Base-by-base conservation (phyloP, 176 grass and related monocot species). In the Musa acuminata region DNA sequence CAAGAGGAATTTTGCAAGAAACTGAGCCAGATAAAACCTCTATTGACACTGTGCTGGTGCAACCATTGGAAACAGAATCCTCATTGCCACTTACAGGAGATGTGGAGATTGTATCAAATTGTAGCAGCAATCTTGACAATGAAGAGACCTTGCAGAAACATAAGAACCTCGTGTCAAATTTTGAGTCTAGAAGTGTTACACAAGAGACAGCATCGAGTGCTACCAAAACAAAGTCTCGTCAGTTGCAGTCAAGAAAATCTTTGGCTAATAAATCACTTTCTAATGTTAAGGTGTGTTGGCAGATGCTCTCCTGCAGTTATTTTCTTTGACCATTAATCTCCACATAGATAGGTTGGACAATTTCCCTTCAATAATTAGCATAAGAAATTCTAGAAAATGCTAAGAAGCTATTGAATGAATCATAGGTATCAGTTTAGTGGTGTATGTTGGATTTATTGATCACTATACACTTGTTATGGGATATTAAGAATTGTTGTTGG, bases 1-100 rank as follows among this genome's bases (percentile, higher is more conserved):
- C 71, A 9, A 49, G 23, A 2, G 74, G 49, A 83, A 71, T n/a
- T 75, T 75, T 80, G 16, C 82, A 81, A 64, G 80, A 82, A 82
- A 80, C 19, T 3, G 58, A 76, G 19, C 62, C 62, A 53, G 82
- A 64, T 80, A 67, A 55, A 75, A 77, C 71, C n/a, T 7, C 13
- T 73, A 22, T 57, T 64, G 20, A 62, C 64, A 55, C 63, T 53
- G 49, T 13, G 62, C 14, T 67, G 16, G 52, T 20, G 59, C 59
- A 65, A 51, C 17, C 51, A 22, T 26, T 80, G 59, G 49, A 63
- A 19, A 53, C 49, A n/a, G 50, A 52, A 51, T 73, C 57, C 8
- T 64, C 58, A 20, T 26, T 29, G 11, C 22, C 35, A 52, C 23
- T 73, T 17, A 53, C 21, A 14, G 8, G 22, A 27, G 62, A 49